Conservation (phyloP, 169 alveolate genomes). For the Prorocentrum cordatum region DNA sequence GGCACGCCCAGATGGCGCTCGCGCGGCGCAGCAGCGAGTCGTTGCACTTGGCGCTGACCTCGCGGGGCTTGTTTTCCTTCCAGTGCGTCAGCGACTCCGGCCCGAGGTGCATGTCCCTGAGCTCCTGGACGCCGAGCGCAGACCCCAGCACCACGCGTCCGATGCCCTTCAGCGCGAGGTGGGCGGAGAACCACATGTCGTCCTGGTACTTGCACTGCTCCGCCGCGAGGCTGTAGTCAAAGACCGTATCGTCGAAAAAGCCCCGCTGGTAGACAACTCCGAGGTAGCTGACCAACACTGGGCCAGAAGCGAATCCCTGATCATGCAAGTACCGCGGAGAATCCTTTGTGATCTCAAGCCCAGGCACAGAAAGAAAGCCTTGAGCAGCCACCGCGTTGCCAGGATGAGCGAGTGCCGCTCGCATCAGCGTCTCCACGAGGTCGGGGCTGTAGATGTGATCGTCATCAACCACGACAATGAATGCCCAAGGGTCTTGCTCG, state of each 20-base stretch:
- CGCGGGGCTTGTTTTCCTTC: slow-evolving; percentile 18
- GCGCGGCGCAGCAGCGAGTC: background rate
- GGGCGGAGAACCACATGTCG: slow-evolving; percentile 69
- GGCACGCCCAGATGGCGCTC: slow-evolving; percentile 18
- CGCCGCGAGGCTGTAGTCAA: background rate
- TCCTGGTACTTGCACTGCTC: slow-evolving; percentile 55
- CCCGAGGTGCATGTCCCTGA: slow-evolving; percentile 29
- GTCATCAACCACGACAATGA: slow-evolving; percentile 49
- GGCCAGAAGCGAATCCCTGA: slow-evolving; percentile 50
- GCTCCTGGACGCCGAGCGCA: slow-evolving; percentile 56
- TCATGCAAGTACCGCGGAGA: slow-evolving; percentile 30
- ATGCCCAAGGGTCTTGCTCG: slow-evolving; percentile 56
- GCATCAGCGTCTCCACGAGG: slow-evolving; percentile 41
- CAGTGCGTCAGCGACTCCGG: slow-evolving; percentile 38
- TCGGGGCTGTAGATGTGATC: slow-evolving; percentile 51
- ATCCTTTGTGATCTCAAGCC: background rate
- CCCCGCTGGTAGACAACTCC: slow-evolving; percentile 57
- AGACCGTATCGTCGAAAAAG: slow-evolving; percentile 32
- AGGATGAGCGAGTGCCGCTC: slow-evolving; percentile 32
- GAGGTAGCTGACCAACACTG: slow-evolving; percentile 36
- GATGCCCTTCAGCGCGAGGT: slow-evolving; percentile 40
- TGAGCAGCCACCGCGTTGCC: slow-evolving; percentile 62
- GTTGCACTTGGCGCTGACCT: background rate
- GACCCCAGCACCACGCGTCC: slow-evolving; percentile 21
- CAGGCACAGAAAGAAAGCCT: slow-evolving; percentile 56